Base-by-base conservation (phyloP, 306 rosid species). In the Vigna radiata region DNA sequence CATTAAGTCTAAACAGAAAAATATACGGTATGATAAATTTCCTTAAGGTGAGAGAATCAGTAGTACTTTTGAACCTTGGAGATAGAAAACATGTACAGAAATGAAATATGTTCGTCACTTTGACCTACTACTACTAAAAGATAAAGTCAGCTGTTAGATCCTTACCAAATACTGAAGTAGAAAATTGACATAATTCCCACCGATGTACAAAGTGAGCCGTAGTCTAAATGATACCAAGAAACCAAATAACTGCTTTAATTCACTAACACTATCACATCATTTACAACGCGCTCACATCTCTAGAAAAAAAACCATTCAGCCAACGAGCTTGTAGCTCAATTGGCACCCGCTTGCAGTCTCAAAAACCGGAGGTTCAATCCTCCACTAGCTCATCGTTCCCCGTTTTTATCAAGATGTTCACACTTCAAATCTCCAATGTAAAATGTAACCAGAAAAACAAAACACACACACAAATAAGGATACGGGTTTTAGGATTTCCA, bases 211-310 rank as follows among this genome's bases (percentile, higher is more conserved):
- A 31, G 52, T 21, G 52, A 44, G 60, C 43, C 59, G 48, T 29
- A 74, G 54, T 77, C 80, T 78, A 48, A 72, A 48, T 27, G 68
- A 70, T 60, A 77, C 58, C 23, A 44, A 27, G 55, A 72, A 69
- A 63, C 67, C 6, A 53, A 75, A 77, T n/a, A 70, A 72, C 16
- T 39, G 10, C 8, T 19, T 60, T 72, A 52, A 52, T 63, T 43
- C 14, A 41, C 77, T 52, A 39, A 43, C 33, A 66, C 52, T 21
- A 17, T 13, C 41, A 44, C 27, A 56, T 44, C 75, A 67, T 77
- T 56, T 44, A 68, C 56, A 2, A n/a, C 15, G 43, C 12, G 19
- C 36, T 66, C 7, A 46, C 21, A 41, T 76, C 53, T 37, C 65
- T 19, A 62, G 50, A 36, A 62, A 61, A 61, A 19, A n/a, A 76